Conservation (phyloP, 106 monocot species). For the Dendrobium nobile region DNA sequence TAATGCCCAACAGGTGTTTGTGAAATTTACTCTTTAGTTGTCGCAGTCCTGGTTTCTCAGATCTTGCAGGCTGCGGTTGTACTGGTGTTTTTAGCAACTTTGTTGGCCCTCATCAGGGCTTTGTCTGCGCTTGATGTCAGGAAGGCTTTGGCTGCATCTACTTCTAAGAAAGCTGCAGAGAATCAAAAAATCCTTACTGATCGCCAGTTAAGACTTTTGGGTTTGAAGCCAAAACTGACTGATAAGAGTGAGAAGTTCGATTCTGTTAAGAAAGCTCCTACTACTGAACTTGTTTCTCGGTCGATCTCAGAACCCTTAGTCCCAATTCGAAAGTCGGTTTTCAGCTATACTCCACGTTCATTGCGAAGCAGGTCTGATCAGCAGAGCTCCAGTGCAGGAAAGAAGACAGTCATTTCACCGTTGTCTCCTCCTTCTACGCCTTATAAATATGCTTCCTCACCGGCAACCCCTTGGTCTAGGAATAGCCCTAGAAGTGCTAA, state of each 20-base stretch:
- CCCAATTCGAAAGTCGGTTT: constrained; percentile 50
- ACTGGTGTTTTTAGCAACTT: constrained; percentile 29
- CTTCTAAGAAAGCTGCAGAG: constrained; percentile 18
- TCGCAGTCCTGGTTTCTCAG: constrained; percentile 37
- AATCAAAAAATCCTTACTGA: constrained; percentile 25
- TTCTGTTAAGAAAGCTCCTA: constrained; percentile 31
- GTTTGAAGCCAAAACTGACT: constrained; percentile 33
- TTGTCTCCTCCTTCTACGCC: constrained; percentile 30
- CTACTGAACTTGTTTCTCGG: constrained; percentile 16
- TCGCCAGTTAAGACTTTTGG: constrained; percentile 52
- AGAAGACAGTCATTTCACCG: constrained; percentile 15
- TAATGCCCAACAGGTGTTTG: constrained; percentile 33
- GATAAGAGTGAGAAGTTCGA: constrained; percentile 14
- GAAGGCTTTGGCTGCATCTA: constrained; percentile 13
- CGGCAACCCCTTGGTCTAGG: constrained; percentile 65
- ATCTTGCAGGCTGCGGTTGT: constrained; percentile 24
- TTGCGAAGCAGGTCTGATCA: constrained; percentile 29
- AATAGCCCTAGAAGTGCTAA: constrained; percentile 54
- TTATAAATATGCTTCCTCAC: constrained; percentile 28
- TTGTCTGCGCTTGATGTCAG: constrained; percentile 21
- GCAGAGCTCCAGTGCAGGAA: constrained; percentile 26
- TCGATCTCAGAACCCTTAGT: constrained; percentile 43
- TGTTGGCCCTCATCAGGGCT: constrained; percentile 38
- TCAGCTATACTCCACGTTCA: constrained; percentile 42
- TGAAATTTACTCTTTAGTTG: constrained; percentile 14